Evolutionary conservation across 1,284 basidiomycete genomes (phyloP).

Genomic region (Heterobasidion occidentale): DNA sequence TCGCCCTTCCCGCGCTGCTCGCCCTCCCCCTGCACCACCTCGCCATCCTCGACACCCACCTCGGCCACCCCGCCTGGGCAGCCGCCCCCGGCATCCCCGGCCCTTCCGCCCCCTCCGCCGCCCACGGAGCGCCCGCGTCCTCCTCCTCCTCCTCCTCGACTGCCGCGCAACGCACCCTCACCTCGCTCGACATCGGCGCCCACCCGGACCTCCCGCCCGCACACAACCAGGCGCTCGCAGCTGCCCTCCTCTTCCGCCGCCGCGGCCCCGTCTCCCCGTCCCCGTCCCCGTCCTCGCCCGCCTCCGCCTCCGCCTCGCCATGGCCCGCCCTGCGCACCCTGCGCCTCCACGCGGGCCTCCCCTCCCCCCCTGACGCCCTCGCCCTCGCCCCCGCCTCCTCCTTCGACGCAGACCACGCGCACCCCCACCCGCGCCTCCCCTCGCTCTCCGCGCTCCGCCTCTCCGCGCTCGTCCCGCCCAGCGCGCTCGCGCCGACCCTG

Average conservation of each 20-base stretch:
- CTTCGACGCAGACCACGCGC: constrained; percentile 31
- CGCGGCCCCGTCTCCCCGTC: constrained; percentile 40
- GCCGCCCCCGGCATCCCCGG: no score
- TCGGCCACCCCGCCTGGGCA: constrained; percentile 52
- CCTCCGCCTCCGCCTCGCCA: background rate
- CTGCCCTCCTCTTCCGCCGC: constrained; percentile 49
- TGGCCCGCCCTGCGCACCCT: background rate
- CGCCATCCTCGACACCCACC: constrained; percentile 60
- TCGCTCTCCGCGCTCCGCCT: constrained; percentile 48
- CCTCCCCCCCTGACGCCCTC: background rate
- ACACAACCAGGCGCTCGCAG: constrained; percentile 52
- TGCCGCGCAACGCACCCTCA: constrained; percentile 39
- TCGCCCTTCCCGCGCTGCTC: background rate
- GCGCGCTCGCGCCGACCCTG: constrained; percentile 42
- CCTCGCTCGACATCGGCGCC: constrained; percentile 52
- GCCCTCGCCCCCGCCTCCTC: constrained; percentile 41
- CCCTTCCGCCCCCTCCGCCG: no score
- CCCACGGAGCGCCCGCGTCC: no score
- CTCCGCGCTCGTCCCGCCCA: constrained; percentile 53
- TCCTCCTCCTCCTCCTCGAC: constrained; percentile 21
- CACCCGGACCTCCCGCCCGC: constrained; percentile 49
- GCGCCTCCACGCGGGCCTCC: background rate
- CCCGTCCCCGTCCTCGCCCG: no score
- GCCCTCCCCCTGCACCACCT: constrained; percentile 28
- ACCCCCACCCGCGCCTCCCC: constrained; percentile 39